phyloP scores from a whole-genome alignment of 2,329 filamentous ascomycete species.

The Beauveria scarabaeidicola region DNA sequence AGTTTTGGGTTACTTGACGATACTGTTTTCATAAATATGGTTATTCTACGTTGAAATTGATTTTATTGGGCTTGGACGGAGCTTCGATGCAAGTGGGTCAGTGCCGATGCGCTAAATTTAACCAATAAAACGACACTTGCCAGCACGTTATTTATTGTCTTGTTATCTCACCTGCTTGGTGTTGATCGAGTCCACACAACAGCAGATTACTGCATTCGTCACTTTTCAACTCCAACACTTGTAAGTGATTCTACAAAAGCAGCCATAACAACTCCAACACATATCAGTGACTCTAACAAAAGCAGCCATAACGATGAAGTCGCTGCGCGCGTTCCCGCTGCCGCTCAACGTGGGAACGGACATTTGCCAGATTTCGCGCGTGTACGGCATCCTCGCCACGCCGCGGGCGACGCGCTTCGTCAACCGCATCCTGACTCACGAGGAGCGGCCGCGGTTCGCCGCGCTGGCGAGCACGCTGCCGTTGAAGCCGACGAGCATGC shows the following conservation, averaged over 20 bases:
- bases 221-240: background rate
- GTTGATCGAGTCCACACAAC: no score
- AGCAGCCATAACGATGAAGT: slow-evolving; percentile 19
- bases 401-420: slow-evolving; percentile 36
- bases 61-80: background rate
- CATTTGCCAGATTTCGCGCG: slow-evolving; percentile 62
- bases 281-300: background rate
- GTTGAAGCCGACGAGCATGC: background rate
- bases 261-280: background rate
- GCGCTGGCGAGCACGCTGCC: background rate
- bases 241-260: background rate
- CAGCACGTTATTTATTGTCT: background rate
- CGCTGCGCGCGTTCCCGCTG: slow-evolving; percentile 48
- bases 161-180: background rate
- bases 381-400: slow-evolving; percentile 47
- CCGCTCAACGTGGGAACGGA: slow-evolving; percentile 67
- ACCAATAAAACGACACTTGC: background rate
- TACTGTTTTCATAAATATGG: background rate
- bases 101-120: background rate
- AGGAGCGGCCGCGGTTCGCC: slow-evolving; percentile 24
- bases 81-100: slow-evolving; percentile 6
- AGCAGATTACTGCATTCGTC: no score
- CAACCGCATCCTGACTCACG: slow-evolving; percentile 35
- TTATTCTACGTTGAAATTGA: background rate
- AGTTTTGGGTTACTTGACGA: background rate